Conservation (phyloP, 805 yeast genomes). For the Monosporozyma aquatica region DNA sequence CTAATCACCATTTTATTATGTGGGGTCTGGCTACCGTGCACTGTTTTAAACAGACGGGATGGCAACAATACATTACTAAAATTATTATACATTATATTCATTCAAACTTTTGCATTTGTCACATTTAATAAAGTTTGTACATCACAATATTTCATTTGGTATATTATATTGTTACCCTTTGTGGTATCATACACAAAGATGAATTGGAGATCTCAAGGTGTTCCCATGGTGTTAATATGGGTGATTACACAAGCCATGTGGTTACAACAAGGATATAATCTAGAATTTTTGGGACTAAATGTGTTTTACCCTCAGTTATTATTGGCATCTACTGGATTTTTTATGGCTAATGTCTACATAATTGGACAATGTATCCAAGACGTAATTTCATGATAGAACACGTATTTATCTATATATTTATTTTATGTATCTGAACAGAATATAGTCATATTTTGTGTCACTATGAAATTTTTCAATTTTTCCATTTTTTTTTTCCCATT, state of each 20-base stretch:
- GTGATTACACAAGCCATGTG: conserved; percentile 60
- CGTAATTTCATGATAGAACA: conserved; percentile 16
- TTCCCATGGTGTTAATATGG: conserved; percentile 49
- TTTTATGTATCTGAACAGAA: no score
- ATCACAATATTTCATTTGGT: conserved; percentile 95
- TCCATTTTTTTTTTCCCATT: no score
- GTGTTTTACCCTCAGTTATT: conserved; percentile 56
- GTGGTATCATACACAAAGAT: conserved; percentile 43
- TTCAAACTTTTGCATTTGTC: conserved; percentile 73
- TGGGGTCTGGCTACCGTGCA: not conserved
- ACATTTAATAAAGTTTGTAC: conserved; percentile 79
- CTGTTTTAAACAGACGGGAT: conserved; percentile 14
- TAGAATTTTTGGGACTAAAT: conserved; percentile 70
- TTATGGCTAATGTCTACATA: conserved; percentile 51
- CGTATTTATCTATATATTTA: no score
- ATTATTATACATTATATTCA: conserved; percentile 47
- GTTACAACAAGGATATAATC: conserved; percentile 66
- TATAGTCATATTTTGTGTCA: no score
- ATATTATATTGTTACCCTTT: conserved; percentile 73
- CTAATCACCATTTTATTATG: conserved; percentile 25
- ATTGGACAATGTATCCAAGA: conserved; percentile 48
- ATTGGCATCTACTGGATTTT: conserved; percentile 48
- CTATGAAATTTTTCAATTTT: not conserved
- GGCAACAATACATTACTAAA: not conserved
- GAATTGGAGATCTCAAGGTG: conserved; percentile 31